Evolutionary conservation across 2,329 filamentous ascomycete species (phyloP), one percentile per base, ranked within the genome.

Genomic region (Aspergillus sojae): DNA sequence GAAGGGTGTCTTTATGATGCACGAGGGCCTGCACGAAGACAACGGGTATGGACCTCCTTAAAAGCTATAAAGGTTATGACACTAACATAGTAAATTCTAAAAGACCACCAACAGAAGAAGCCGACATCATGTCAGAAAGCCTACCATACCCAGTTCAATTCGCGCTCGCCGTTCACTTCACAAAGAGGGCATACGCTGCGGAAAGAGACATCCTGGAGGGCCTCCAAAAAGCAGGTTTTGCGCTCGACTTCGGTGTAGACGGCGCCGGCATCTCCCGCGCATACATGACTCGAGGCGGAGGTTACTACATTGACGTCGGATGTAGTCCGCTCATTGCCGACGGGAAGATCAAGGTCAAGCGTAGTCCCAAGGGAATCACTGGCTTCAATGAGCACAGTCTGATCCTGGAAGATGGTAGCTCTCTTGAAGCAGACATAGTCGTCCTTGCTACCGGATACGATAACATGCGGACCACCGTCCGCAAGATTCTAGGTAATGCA

Each of bases 391-490:
- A 82, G 0, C 69, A 78, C 0, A 82, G 81, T 1, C 65, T 85
- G 0, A 72, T 78, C 1, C 81, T 89, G 4, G 80, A 80, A 0
- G 88, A 90, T 63, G 88, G 87, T 0, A 75, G 77, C 0, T 81
- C 83, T 67, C 72, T 90, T 0, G 81, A 85, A 21, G 87, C 88
- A 0, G 88, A 91, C 65, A 82, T 89, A 65, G 83, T 91, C 10
- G 82, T 91, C 0, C 81, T 89, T 48, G 87, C 87, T 0, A 89
- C 87, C 0, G 87, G 84, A 4, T 91, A 89, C 68, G 84, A 88
- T 65, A 91, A 90, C 71, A 92, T 92, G 89, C 81, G 82, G 12
- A 88, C 85, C 0, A 85, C 85, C 23, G 86, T 88, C 1, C 78
- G 85, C n/a, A 80, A 81, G 36, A 84, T 90, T 23, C 82, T 92